These are phyloP conservation scores for Prototheca stagnorum DNA, from an alignment of 163 green algal genomes.

Conservation along the genomic window DNA sequence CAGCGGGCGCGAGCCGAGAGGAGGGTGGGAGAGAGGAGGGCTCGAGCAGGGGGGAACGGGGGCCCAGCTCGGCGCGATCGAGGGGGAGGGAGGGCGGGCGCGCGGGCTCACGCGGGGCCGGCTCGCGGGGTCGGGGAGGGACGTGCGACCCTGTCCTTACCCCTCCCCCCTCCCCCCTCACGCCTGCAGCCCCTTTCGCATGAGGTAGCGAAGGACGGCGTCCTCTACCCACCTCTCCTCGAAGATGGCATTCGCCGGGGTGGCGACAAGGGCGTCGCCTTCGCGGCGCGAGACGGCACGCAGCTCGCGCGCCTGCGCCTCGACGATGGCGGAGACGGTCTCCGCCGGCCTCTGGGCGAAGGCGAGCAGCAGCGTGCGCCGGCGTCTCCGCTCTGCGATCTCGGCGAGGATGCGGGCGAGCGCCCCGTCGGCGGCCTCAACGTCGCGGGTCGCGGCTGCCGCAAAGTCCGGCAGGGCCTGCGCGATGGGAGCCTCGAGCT, in stretches of 20 bases:
- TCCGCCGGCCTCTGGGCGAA: slow-evolving; percentile 44
- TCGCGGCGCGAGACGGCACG: slow-evolving; percentile 7
- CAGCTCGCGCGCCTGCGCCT: slow-evolving; percentile 17
- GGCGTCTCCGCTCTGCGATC: slow-evolving; percentile 34
- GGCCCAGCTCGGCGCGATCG: background rate
- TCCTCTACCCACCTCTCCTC: slow-evolving; percentile 17
- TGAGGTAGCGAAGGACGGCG: slow-evolving; percentile 10
- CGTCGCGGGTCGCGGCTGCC: background rate
- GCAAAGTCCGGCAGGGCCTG: slow-evolving; percentile 8
- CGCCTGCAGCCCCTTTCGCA: too few species aligned
- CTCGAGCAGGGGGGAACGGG: background rate
- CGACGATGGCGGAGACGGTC: slow-evolving; percentile 34
- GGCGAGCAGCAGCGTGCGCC: slow-evolving; percentile 39
- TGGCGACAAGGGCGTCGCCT: slow-evolving; percentile 9
- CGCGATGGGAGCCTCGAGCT: slow-evolving; percentile 21
- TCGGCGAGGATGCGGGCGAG: slow-evolving; percentile 11
- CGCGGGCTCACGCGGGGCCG: background rate
- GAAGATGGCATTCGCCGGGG: slow-evolving; percentile 9
- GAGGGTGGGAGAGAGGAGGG: background rate
- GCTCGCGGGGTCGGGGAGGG: too few species aligned
- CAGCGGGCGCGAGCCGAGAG: too few species aligned
- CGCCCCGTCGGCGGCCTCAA: slow-evolving; percentile 6
- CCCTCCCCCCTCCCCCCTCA: too few species aligned
- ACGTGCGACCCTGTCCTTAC: too few species aligned
- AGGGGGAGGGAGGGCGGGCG: background rate